Base-by-base conservation (phyloP, 2,329 filamentous ascomycete species). In the Aspergillus sp. region DNA sequence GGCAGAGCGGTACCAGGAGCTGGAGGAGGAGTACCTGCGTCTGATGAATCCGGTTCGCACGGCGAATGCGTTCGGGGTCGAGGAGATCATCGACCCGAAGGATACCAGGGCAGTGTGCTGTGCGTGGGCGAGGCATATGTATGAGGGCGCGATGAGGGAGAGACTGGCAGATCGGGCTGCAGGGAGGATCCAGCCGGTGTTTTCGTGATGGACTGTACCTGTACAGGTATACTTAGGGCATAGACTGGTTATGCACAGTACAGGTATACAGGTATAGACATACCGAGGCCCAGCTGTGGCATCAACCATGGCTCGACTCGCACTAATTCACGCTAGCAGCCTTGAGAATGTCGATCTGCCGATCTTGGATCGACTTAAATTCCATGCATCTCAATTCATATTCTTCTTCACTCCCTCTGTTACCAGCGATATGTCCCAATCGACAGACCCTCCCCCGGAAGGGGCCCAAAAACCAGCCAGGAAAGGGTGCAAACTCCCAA, bases 41-140 rank as follows among this genome's bases (percentile, higher is more conserved):
- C 46, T 80, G 41, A 78, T 79, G 72, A 80, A 78, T 42, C 76
- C 75, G 0, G 72, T 80, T 1, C 58, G 75, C 11, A 78, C 74
- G 3, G 75, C 76, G 8, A 78, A 78, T 55, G 66, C 68, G 8
- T 80, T 80, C 52, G 72, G 72, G 0, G 63, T 79, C 0, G 74
- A 79, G 52, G 75, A 80, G 51, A 78, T 80, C 28, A 71, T 80
- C 25, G 75, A 80, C 54, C 75, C 75, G 4, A 72, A 71, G 19
- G 61, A 68, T 36, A 80, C 75, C 3, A 62, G 75, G 31, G 51
- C 53, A n/a, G 53, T 77, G 6, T 68, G 70, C 24, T 70, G 64
- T 39, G 63, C 68, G 22, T 79, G 76, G 75, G 55, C 65, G 3
- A 57, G 49, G 33, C 69, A 76, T 53, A 63, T 75, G 15, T 80